Percentiles rank a stretch among this genome's conserved stretches.
These are phyloP conservation scores for Colletotrichum tropicale DNA, from an alignment of 2,329 filamentous ascomycete species.

Conservation along the genomic window DNA sequence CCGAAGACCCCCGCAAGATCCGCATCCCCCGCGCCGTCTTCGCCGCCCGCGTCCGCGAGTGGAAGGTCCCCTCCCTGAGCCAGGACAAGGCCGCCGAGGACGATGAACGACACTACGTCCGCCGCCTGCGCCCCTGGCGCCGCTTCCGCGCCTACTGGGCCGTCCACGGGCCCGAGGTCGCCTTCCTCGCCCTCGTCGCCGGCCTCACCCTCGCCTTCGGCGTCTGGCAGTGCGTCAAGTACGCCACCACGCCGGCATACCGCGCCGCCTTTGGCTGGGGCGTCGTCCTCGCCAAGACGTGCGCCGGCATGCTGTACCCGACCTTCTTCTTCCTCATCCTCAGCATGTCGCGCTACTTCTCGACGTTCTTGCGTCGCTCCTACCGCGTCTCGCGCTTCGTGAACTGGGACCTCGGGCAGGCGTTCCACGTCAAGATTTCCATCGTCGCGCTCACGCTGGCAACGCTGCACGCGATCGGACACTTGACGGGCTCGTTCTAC, in stretches of 20 bases:
- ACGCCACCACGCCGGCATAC: constrained; percentile 46
- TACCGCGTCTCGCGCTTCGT: constrained; percentile 58
- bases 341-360: constrained; percentile 62
- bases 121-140: constrained; percentile 47
- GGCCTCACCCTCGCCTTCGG: constrained; percentile 54
- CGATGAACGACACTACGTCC: constrained; percentile 50
- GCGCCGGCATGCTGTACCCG: constrained; percentile 59
- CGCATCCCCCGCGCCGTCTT: constrained; percentile 53
- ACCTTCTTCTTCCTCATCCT: constrained; percentile 63
- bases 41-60: constrained; percentile 42
- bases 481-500: constrained; percentile 56
- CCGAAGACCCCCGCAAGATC: constrained; percentile 35
- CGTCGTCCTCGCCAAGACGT: constrained; percentile 58
- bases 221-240: constrained; percentile 61
- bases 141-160: constrained; percentile 58
- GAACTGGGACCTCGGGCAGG: constrained; percentile 61
- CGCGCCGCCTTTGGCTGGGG: constrained; percentile 60
- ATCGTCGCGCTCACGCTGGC: constrained; percentile 53
- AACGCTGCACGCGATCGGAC: constrained; percentile 58
- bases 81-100: constrained; percentile 51
- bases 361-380: constrained; percentile 55
- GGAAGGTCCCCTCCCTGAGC: constrained; percentile 53
- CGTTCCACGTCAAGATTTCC: constrained; percentile 61
- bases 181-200: constrained; percentile 53
- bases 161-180: constrained; percentile 56